Evolutionary conservation across 768 basidiomycete genomes (phyloP).

Genomic region (Naganishia friedmannii): DNA sequence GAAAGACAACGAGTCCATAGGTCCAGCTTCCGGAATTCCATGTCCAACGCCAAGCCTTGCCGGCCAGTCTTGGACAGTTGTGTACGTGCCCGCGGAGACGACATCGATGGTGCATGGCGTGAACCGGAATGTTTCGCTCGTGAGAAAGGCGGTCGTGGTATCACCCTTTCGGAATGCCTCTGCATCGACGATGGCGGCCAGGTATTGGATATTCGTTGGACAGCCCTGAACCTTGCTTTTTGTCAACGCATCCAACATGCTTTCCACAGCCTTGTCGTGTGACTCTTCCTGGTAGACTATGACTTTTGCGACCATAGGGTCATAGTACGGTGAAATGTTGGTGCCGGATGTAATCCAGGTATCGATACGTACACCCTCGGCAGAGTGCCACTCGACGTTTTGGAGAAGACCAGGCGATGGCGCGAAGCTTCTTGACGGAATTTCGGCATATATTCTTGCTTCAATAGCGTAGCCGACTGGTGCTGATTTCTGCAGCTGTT

Average conservation of each 20-base stretch:
- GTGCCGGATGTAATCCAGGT: slow-evolving; percentile 59
- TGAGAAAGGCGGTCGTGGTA: slow-evolving; percentile 41
- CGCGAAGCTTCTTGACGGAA: slow-evolving; percentile 60
- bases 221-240: slow-evolving; percentile 59
- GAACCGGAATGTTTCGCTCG: slow-evolving; percentile 30
- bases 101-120: slow-evolving; percentile 58
- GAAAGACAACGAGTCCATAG: slow-evolving; percentile 64
- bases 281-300: slow-evolving; percentile 57
- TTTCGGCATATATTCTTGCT: slow-evolving; percentile 64
- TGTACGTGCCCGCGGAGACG: slow-evolving; percentile 60
- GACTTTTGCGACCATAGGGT: slow-evolving; percentile 59
- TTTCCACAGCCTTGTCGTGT: slow-evolving; percentile 56
- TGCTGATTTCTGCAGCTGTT: slow-evolving; percentile 24
- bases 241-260: slow-evolving; percentile 55
- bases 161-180: slow-evolving; percentile 40
- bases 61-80: slow-evolving; percentile 46
- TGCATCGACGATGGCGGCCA: slow-evolving; percentile 56
- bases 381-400: slow-evolving; percentile 53
- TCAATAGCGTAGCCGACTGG: slow-evolving; percentile 57
- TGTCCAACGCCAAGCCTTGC: slow-evolving; percentile 53
- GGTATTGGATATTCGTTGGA: slow-evolving; percentile 62
- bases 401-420: slow-evolving; percentile 67
- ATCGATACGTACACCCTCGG: slow-evolving; percentile 49
- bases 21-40: slow-evolving; percentile 65
- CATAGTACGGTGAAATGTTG: slow-evolving; percentile 54